A percentile compares a stretch with the other conserved stretches of the same genome.
Evolutionary conservation across 768 basidiomycete species (phyloP).

Genomic region (Rhodotorula paludigena): DNA sequence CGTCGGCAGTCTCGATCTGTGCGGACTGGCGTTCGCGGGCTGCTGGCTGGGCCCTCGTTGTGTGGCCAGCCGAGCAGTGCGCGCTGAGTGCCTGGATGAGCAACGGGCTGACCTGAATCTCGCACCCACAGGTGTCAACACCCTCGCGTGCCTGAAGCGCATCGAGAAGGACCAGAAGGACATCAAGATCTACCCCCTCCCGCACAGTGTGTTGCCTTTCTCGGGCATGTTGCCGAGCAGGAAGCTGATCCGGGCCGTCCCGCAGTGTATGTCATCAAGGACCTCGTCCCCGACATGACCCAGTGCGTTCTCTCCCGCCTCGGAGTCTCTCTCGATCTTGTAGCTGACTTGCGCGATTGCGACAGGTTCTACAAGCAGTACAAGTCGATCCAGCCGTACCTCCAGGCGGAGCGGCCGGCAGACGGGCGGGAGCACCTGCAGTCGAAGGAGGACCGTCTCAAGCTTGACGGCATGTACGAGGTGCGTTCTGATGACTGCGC

Average conservation of each 20-base stretch:
- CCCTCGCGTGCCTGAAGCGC: conserved; percentile 90
- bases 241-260: conserved; percentile 4
- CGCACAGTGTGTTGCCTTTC: conserved; percentile 63
- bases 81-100: too few species aligned
- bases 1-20: conserved; percentile 43
- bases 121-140: conserved; percentile 56
- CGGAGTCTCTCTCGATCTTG: not conserved
- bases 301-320: conserved; percentile 40
- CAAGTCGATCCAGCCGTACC: conserved; percentile 87
- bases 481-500: conserved; percentile 50
- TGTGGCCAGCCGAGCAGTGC: too few species aligned
- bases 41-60: not conserved
- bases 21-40: not conserved
- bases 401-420: conserved; percentile 32
- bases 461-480: conserved; percentile 95
- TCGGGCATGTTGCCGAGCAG: not conserved
- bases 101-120: too few species aligned
- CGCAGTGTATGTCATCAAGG: conserved; percentile 96
- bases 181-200: conserved; percentile 90
- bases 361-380: conserved; percentile 89
- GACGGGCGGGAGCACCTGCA: conserved; percentile 68
- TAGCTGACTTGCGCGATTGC: conserved; percentile 61
- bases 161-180: conserved; percentile 78
- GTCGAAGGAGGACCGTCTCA: conserved; percentile 82
- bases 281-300: conserved; percentile 69